Evolutionary conservation across 148 eudicot genomes (phyloP).

Genomic region (Bassia scoparia): DNA sequence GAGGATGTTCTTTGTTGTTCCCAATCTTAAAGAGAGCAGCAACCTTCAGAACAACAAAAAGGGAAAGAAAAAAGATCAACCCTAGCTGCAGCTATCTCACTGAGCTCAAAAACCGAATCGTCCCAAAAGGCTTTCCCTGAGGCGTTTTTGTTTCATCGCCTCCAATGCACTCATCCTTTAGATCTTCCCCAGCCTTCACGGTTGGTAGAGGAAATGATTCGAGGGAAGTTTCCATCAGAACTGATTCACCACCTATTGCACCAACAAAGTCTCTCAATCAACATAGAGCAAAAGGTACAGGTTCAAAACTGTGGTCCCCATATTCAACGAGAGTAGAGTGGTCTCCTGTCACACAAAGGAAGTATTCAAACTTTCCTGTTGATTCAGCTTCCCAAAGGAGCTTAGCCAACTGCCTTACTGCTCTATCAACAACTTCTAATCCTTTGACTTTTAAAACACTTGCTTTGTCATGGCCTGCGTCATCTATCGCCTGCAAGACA

Average conservation of each 20-base stretch:
- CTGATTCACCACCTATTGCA: slow-evolving; percentile 72
- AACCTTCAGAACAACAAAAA: too few species aligned
- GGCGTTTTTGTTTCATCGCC: slow-evolving; percentile 28
- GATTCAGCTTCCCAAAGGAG: slow-evolving; percentile 87
- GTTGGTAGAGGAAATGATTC: slow-evolving; percentile 83
- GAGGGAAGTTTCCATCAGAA: slow-evolving; percentile 49
- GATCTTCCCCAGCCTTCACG: slow-evolving; percentile 53
- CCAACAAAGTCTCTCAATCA: slow-evolving; percentile 74
- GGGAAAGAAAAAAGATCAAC: slow-evolving; percentile 90
- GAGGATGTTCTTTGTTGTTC: too few species aligned
- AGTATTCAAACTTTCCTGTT: slow-evolving; percentile 59
- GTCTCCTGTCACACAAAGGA: slow-evolving; percentile 83
- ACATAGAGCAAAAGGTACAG: slow-evolving; percentile 83
- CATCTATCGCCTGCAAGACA: slow-evolving; percentile 75
- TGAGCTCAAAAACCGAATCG: slow-evolving; percentile 62
- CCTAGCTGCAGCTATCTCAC: slow-evolving; percentile 77
- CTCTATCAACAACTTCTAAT: slow-evolving; percentile 80
- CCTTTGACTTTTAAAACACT: slow-evolving; percentile 78
- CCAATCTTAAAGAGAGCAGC: too few species aligned
- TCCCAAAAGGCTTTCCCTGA: slow-evolving; percentile 40
- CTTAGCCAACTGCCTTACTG: slow-evolving; percentile 75
- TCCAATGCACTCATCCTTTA: slow-evolving; percentile 24
- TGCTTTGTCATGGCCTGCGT: slow-evolving; percentile 97
- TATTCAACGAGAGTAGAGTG: slow-evolving; percentile 98
- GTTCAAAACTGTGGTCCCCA: slow-evolving; percentile 97